Conservation (phyloP, 208 protist species). For the Crithidia fasciculata region DNA sequence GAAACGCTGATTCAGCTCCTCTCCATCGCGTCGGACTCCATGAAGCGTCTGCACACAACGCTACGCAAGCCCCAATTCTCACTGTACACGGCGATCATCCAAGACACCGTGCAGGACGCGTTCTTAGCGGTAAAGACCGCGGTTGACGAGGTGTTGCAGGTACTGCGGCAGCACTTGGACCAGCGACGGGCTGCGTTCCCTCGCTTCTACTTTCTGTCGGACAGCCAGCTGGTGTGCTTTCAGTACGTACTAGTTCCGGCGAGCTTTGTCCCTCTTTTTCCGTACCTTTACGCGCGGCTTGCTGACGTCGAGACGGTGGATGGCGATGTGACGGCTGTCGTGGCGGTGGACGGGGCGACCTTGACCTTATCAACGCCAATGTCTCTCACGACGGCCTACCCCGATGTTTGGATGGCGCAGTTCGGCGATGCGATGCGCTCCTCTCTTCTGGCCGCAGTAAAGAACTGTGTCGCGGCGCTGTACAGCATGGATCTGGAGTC, state of each 20-base stretch:
- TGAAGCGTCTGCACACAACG: slow-evolving; percentile 42
- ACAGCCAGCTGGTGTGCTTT: slow-evolving; percentile 81
- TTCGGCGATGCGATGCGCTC: slow-evolving; percentile 63
- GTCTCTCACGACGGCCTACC: slow-evolving; percentile 43
- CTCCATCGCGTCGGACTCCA: slow-evolving; percentile 23
- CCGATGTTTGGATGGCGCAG: slow-evolving; percentile 69
- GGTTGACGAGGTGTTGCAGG: slow-evolving; percentile 89
- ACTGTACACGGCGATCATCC: slow-evolving; percentile 91
- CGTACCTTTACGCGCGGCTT: slow-evolving; percentile 71
- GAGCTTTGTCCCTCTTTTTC: slow-evolving; percentile 55
- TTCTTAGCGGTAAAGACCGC: slow-evolving; percentile 84
- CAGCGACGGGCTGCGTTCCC: slow-evolving; percentile 90
- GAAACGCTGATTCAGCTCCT: slow-evolving; percentile 14
- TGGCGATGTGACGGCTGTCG: slow-evolving; percentile 26
- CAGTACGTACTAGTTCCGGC: slow-evolving; percentile 58
- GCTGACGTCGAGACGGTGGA: slow-evolving; percentile 51
- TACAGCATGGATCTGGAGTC: slow-evolving; percentile 43
- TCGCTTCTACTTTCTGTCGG: slow-evolving; percentile 94
- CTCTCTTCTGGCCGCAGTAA: slow-evolving; percentile 64
- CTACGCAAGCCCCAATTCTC: slow-evolving; percentile 81
- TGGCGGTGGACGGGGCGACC: slow-evolving; percentile 50
- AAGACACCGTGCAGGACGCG: slow-evolving; percentile 92
- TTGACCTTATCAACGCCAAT: slow-evolving; percentile 47
- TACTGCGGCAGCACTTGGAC: slow-evolving; percentile 91
- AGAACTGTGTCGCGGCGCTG: slow-evolving; percentile 43